A percentile compares a stretch with the other conserved stretches of the same genome.
These are phyloP conservation scores for Mycogone perniciosa DNA, from an alignment of 2,329 filamentous ascomycete species.

Conservation along the genomic window DNA sequence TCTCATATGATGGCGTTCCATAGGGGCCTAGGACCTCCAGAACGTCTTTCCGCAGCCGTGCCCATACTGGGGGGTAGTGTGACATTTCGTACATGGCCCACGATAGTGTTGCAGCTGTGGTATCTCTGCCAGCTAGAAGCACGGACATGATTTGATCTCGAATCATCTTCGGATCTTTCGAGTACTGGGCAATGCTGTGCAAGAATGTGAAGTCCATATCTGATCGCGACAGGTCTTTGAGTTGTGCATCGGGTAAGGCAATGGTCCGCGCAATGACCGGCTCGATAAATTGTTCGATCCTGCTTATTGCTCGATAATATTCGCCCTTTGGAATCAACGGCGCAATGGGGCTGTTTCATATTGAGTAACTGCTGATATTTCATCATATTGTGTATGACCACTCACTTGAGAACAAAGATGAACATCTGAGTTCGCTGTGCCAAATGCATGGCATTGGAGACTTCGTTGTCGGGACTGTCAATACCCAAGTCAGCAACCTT, in stretches of 20 bases:
- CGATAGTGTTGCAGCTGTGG: slow-evolving; percentile 72
- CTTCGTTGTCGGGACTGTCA: slow-evolving; percentile 46
- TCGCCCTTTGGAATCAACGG: slow-evolving; percentile 49
- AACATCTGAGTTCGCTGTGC: slow-evolving; percentile 63
- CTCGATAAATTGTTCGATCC: slow-evolving; percentile 62
- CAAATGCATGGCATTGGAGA: slow-evolving; percentile 63
- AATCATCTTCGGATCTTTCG: slow-evolving; percentile 54
- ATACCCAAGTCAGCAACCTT: not conserved
- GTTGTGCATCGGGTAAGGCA: slow-evolving; percentile 54
- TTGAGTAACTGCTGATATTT: not conserved
- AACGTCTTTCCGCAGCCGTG: slow-evolving; percentile 68
- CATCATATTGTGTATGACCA: not conserved
- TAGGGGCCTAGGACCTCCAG: slow-evolving; percentile 56
- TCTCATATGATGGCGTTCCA: slow-evolving; percentile 62
- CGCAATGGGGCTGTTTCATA: slow-evolving; percentile 46
- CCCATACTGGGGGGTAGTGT: slow-evolving; percentile 58
- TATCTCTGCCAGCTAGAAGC: slow-evolving; percentile 76
- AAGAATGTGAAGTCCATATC: slow-evolving; percentile 67
- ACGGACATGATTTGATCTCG: slow-evolving; percentile 73
- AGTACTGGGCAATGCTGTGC: slow-evolving; percentile 67
- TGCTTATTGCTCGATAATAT: slow-evolving; percentile 57
- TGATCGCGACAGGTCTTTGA: slow-evolving; percentile 61
- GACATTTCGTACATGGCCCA: slow-evolving; percentile 80
- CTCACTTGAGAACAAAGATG: slow-evolving; percentile 43
- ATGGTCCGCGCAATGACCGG: slow-evolving; percentile 64